Evolutionary conservation across 176 grass and related monocot species (phyloP).

Genomic region (Triticum aestivum): IWGSC_CS_RefSeq_v2.1 NC_057808.1:438072133-438072632

Average conservation of each 20-base stretch:
- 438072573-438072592: neutral
- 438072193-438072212: neutral
- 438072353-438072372: neutral
- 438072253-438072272: neutral
- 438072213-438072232: neutral
- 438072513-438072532: neutral
- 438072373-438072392: neutral
- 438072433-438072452: neutral
- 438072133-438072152: neutral
- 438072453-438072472: neutral
- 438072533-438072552: neutral
- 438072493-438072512: neutral
- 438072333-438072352: no score
- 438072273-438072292: conserved; percentile 1
- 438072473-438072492: neutral
- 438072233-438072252: neutral
- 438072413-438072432: neutral
- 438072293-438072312: neutral
- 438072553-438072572: neutral
- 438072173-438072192: neutral
- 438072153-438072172: neutral
- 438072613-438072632: neutral
- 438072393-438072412: neutral
- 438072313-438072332: no score
- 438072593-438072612: neutral